Evolutionary conservation across 2,329 filamentous ascomycete species (phyloP).

Genomic region (Madurella fahalii): DNA sequence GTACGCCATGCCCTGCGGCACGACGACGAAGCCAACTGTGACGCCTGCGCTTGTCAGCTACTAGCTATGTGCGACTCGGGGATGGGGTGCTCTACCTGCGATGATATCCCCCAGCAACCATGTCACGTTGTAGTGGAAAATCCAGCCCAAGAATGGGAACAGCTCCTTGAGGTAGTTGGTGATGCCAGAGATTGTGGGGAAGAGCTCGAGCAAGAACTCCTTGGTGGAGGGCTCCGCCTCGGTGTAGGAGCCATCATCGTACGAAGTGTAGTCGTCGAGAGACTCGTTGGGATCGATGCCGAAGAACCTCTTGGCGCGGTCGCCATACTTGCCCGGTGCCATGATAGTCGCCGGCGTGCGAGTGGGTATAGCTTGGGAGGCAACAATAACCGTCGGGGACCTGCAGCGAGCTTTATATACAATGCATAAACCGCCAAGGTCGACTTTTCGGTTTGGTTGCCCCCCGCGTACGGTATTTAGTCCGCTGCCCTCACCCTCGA

Average conservation of each 20-base stretch:
- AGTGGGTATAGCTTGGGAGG: not conserved
- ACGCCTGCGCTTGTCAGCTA: slow-evolving; percentile 34
- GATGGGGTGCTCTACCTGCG: slow-evolving; percentile 49
- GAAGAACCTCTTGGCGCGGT: slow-evolving; percentile 24
- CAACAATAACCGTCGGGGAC: not conserved
- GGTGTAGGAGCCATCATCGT: slow-evolving; percentile 21
- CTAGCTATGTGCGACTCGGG: not conserved
- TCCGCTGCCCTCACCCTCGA: slow-evolving; percentile 4
- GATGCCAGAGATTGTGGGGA: slow-evolving; percentile 18
- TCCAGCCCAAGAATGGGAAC: slow-evolving; percentile 26
- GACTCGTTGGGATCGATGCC: slow-evolving; percentile 23
- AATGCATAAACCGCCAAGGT: not conserved
- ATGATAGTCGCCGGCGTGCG: slow-evolving; percentile 11
- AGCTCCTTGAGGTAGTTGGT: slow-evolving; percentile 20
- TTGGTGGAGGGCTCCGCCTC: slow-evolving; percentile 22
- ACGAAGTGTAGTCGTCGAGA: slow-evolving; percentile 18
- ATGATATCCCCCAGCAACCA: slow-evolving; percentile 72
- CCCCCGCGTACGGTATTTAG: not conserved
- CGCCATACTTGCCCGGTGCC: slow-evolving; percentile 11
- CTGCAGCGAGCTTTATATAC: slow-evolving; percentile 5
- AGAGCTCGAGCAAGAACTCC: slow-evolving; percentile 16
- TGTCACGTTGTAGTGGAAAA: slow-evolving; percentile 60
- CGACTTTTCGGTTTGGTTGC: not conserved
- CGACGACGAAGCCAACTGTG: slow-evolving; percentile 57
- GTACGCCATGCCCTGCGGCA: slow-evolving; percentile 70